These are phyloP conservation scores for Amanita rubescens DNA, from an alignment of 768 basidiomycete species.

Conservation along the genomic window DNA sequence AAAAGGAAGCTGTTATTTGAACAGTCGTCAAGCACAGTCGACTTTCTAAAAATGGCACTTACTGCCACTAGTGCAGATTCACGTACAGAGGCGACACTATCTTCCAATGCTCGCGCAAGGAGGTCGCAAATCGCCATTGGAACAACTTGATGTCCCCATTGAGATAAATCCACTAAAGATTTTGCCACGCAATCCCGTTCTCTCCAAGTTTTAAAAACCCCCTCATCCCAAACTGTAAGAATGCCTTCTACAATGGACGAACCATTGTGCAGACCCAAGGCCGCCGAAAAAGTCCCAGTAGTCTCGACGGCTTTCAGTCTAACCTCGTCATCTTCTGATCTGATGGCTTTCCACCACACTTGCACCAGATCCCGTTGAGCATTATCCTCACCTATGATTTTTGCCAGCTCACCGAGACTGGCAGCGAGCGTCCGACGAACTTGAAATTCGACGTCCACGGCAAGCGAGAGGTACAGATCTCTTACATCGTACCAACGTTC, in stretches of 20 bases:
- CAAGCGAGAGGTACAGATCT: conserved; percentile 57
- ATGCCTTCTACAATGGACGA: conserved; percentile 38
- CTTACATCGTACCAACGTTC: conserved; percentile 70
- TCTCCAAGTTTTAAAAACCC: conserved; percentile 63
- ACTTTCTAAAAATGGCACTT: conserved; percentile 23
- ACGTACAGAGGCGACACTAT: conserved; percentile 78
- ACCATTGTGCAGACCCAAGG: conserved; percentile 44
- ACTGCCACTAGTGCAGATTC: conserved; percentile 65
- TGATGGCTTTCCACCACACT: conserved; percentile 60
- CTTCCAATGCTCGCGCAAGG: conserved; percentile 57
- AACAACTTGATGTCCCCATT: conserved; percentile 31
- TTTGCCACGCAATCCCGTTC: conserved; percentile 66
- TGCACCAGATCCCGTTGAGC: conserved; percentile 61
- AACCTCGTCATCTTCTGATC: conserved; percentile 59
- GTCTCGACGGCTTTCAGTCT: conserved; percentile 66
- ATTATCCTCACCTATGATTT: conserved; percentile 69
- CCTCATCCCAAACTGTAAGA: conserved; percentile 49
- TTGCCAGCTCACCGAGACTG: conserved; percentile 82
- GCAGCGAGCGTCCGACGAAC: conserved; percentile 81
- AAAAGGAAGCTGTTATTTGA: conserved; percentile 35
- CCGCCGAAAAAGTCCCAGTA: conserved; percentile 46
- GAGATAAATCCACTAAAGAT: conserved; percentile 42
- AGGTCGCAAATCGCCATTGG: conserved; percentile 45
- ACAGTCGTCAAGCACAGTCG: neutral
- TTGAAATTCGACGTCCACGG: conserved; percentile 49